A percentile compares a stretch with the other conserved stretches of the same genome.
phyloP scores from a whole-genome alignment of 75 land plant species.

The Selaginella moellendorffii region DNA sequence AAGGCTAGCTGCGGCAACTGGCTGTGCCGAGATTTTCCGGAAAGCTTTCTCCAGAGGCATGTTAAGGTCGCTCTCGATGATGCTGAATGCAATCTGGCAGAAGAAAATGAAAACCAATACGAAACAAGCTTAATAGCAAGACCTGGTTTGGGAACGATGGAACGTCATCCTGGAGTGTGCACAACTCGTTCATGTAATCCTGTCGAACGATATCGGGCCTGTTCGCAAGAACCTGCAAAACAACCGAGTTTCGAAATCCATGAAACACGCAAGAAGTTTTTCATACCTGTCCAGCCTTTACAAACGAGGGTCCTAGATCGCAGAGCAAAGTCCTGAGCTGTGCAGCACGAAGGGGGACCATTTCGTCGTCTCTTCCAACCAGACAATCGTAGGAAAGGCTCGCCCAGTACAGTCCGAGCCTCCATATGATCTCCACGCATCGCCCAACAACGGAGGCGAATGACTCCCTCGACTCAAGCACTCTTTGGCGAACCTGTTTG shows the following conservation, averaged over 20 bases:
- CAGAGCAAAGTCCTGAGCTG: conserved; percentile 76
- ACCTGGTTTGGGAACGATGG: conserved; percentile 95
- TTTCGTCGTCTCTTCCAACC: conserved; percentile 75
- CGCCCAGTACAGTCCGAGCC: conserved; percentile 80
- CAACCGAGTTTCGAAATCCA: background rate
- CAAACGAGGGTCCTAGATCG: conserved; percentile 88
- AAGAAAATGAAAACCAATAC: background rate
- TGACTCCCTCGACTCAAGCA: conserved; percentile 55
- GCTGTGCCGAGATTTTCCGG: conserved; percentile 68
- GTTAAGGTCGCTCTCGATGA: conserved; percentile 83
- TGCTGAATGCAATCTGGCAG: conserved; percentile 57
- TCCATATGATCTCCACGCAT: conserved; percentile 81
- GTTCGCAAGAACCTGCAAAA: conserved; percentile 76
- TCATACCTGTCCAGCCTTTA: conserved; percentile 93
- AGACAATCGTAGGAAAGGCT: conserved; percentile 61
- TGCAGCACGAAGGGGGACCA: conserved; percentile 72
- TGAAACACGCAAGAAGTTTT: background rate
- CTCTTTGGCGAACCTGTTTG: conserved; percentile 61
- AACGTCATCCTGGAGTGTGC: conserved; percentile 96
- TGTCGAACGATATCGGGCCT: conserved; percentile 94
- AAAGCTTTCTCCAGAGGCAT: conserved; percentile 76
- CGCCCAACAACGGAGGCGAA: conserved; percentile 46
- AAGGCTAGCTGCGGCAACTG: conserved; percentile 95
- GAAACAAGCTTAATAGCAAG: background rate
- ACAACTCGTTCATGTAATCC: conserved; percentile 98